Evolutionary conservation across 2,329 filamentous ascomycete genomes (phyloP).

Genomic region (Cladosporium sp.): DNA sequence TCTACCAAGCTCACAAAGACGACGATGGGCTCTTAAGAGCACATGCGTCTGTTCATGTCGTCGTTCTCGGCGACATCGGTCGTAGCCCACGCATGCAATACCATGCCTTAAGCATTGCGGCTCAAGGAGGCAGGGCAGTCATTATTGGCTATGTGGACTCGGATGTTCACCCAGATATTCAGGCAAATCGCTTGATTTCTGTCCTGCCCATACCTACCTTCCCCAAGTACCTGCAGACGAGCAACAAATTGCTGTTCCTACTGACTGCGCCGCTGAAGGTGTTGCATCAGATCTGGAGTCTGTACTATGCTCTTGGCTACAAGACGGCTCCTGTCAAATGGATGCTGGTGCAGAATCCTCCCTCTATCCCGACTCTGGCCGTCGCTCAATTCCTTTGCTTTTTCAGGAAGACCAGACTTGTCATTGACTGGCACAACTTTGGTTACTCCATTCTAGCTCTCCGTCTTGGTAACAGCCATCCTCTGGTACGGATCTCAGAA

Average conservation of each 20-base stretch:
- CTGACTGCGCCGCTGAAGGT: slow-evolving; percentile 80
- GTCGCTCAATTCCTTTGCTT: slow-evolving; percentile 69
- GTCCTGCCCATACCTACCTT: slow-evolving; percentile 67
- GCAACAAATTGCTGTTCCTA: slow-evolving; percentile 70
- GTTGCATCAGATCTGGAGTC: slow-evolving; percentile 69
- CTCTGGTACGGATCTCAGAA: slow-evolving; percentile 71
- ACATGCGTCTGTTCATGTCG: slow-evolving; percentile 64
- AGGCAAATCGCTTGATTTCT: slow-evolving; percentile 63
- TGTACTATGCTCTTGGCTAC: slow-evolving; percentile 72
- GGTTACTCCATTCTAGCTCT: slow-evolving; percentile 85
- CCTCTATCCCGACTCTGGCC: slow-evolving; percentile 84
- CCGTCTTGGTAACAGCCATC: slow-evolving; percentile 60
- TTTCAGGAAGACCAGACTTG: slow-evolving; percentile 72
- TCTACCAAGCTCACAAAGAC: slow-evolving; percentile 20
- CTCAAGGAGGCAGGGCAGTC: slow-evolving; percentile 73
- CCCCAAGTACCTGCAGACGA: slow-evolving; percentile 62
- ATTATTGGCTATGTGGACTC: slow-evolving; percentile 89
- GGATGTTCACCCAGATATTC: slow-evolving; percentile 72
- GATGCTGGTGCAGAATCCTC: slow-evolving; percentile 90
- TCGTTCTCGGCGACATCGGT: slow-evolving; percentile 93
- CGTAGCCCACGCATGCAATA: slow-evolving; percentile 98
- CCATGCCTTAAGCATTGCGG: slow-evolving; percentile 87
- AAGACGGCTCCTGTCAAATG: slow-evolving; percentile 69
- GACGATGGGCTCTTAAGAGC: slow-evolving; percentile 26
- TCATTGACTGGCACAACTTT: slow-evolving; percentile 99